Conservation (phyloP, 768 basidiomycete species). For the Dictyophora rubrovolvata region DNA sequence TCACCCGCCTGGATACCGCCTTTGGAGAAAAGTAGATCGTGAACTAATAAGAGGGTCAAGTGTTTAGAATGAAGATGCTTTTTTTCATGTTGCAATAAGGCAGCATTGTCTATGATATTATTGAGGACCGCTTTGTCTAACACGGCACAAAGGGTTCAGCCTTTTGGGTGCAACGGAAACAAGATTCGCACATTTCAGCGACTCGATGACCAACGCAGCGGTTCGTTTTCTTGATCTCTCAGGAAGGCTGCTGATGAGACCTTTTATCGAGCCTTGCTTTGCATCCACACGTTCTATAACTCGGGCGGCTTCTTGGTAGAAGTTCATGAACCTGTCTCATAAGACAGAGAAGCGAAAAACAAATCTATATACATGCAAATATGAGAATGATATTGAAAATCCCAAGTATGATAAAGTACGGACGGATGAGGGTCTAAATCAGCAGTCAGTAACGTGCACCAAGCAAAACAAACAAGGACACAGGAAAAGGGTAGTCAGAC, state of each 20-base stretch:
- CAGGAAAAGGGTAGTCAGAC: constrained; percentile 6
- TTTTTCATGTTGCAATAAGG: constrained; percentile 65
- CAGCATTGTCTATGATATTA: constrained; percentile 57
- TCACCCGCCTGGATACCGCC: constrained; percentile 85
- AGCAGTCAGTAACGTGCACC: not conserved
- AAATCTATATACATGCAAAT: constrained; percentile 6
- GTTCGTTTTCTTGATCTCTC: constrained; percentile 69
- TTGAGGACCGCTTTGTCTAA: constrained; percentile 69
- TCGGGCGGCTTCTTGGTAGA: constrained; percentile 85
- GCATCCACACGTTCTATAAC: constrained; percentile 77
- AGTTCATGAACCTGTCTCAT: constrained; percentile 61
- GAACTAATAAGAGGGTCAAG: constrained; percentile 78
- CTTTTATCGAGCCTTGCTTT: constrained; percentile 88
- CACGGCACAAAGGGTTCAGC: not conserved
- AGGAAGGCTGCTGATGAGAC: constrained; percentile 62
- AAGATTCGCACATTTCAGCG: constrained; percentile 75
- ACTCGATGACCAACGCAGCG: constrained; percentile 85
- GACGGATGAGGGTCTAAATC: not conserved
- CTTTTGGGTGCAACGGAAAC: not conserved
- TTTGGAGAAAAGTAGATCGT: constrained; percentile 74
- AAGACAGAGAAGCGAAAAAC: not conserved
- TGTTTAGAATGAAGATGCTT: constrained; percentile 65
- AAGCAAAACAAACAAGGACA: not conserved
- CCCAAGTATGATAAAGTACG: not conserved
- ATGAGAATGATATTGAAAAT: not conserved